Evolutionary conservation across 202 grass and related monocot genomes (phyloP), one percentile per base, ranked within the genome.

Genomic region (Saccharum hybrid): DNA sequence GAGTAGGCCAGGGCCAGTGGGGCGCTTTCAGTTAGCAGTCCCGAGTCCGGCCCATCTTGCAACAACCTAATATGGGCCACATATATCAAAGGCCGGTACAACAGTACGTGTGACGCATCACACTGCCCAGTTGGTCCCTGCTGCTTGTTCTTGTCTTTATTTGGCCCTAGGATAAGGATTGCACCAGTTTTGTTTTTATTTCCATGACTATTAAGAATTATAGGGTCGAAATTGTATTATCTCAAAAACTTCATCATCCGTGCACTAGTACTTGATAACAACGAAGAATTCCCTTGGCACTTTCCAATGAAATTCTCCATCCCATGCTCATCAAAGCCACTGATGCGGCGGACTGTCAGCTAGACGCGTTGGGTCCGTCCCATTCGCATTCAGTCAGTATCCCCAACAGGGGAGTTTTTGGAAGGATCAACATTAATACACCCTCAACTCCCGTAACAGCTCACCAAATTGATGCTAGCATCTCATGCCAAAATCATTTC

Each of bases 351-450:
- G 39, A 26, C 67, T 7, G 21, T 26, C 39, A 70, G 37, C 4
- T 48, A 49, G 22, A 30, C 12, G 22, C 42, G 28, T 72, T 18
- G 15, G 23, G 41, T 31, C 69, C 69, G 6, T 31, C 26, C 15
- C 15, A 52, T 52, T 51, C 46, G 13, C 46, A 51, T 51, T 51
- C 14, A 48, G 43, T 28, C n/a, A 9, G 1, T 8, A 51, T 72
- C 70, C 13, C 7, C 14, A 75, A 75, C 52, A 75, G 51, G 37
- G 19, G 51, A 75, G 18, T 19, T 13, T 75, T 75, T 39, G 72
- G 73, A 52, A 60, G 52, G 34, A 75, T 39, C 51, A 75, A 37
- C 49, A 10, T 75, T 39, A 39, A 14, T 59, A 10, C 31, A 6
- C 33, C 18, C 19, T 9, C 26, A 28, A 34, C 5, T 16, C 19